Percentiles rank a stretch among this genome's conserved stretches.
Evolutionary conservation across 331 rosid species (phyloP).

Genomic region (Telfairia occidentalis): DNA sequence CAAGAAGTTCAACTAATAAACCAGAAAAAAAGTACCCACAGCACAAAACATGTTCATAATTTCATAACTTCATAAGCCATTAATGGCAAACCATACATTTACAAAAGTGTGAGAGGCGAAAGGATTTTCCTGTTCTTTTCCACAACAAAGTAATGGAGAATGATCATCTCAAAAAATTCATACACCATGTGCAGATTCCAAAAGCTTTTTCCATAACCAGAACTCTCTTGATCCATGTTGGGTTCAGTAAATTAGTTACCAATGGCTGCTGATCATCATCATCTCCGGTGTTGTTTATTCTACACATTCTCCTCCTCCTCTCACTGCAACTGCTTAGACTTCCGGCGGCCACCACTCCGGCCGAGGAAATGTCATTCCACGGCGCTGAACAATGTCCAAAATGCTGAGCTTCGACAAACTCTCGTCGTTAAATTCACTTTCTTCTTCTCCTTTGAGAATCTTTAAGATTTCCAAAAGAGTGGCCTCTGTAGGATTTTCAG

Average conservation of each 20-base stretch:
- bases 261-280: neutral
- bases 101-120: neutral
- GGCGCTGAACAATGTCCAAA: neutral
- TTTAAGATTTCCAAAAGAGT: conserved; percentile 1
- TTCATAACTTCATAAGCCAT: neutral
- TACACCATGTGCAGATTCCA: neutral
- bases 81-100: neutral
- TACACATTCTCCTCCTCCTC: neutral
- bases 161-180: neutral
- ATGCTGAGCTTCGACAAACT: neutral
- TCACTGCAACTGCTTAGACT: neutral
- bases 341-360: conserved; percentile 14
- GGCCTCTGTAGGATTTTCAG: neutral
- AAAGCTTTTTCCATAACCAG: neutral
- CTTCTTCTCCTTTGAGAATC: conserved; percentile 4
- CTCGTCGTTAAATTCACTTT: neutral
- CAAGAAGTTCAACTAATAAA: neutral
- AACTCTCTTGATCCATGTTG: neutral
- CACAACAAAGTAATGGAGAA: neutral
- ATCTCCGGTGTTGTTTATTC: neutral
- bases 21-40: neutral
- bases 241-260: neutral
- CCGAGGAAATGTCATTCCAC: conserved; percentile 14
- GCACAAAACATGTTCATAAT: neutral
- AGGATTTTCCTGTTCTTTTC: neutral